phyloP scores from a whole-genome alignment of 768 basidiomycete genomes.

The Mycena olivaceomarginata region DNA sequence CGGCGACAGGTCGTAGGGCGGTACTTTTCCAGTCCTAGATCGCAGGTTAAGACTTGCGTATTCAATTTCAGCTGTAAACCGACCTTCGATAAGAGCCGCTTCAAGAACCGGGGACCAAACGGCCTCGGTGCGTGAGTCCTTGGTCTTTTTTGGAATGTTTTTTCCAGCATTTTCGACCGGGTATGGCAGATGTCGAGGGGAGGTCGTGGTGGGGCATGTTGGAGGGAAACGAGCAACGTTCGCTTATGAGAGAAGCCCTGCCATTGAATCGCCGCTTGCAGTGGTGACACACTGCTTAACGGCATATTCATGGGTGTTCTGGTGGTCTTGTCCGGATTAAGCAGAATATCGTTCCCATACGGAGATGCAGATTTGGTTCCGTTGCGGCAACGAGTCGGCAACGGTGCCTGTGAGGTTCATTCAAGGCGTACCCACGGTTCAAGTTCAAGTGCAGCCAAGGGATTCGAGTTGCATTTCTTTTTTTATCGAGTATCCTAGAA shows the following conservation, averaged over 20 bases:
- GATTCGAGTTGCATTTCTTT: too few species aligned
- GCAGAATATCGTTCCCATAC: conserved; percentile 8
- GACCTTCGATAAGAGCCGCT: conserved; percentile 77
- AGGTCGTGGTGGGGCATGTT: conserved; percentile 25
- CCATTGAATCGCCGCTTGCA: conserved; percentile 31
- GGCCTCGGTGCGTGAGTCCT: conserved; percentile 65
- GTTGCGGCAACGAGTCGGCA: not conserved
- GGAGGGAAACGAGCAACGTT: not conserved
- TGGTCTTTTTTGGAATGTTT: conserved; percentile 56
- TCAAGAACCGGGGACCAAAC: conserved; percentile 82
- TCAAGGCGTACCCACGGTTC: too few species aligned
- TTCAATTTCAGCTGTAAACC: conserved; percentile 16
- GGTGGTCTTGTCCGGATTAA: conserved; percentile 11
- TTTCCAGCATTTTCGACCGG: conserved; percentile 75
- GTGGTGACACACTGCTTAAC: conserved; percentile 9
- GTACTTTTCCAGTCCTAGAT: conserved; percentile 75
- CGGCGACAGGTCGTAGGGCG: conserved; percentile 59
- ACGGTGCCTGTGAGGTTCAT: not conserved
- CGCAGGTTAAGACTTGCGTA: conserved; percentile 29
- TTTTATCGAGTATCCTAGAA: too few species aligned
- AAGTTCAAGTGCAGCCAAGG: too few species aligned
- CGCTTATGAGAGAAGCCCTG: conserved; percentile 7
- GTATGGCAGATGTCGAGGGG: conserved; percentile 33
- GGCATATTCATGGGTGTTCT: conserved; percentile 1
- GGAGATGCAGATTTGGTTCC: conserved; percentile 1